Evolutionary conservation across 345 rosid species (phyloP).

Genomic region (Eucalyptus viminalis): DNA sequence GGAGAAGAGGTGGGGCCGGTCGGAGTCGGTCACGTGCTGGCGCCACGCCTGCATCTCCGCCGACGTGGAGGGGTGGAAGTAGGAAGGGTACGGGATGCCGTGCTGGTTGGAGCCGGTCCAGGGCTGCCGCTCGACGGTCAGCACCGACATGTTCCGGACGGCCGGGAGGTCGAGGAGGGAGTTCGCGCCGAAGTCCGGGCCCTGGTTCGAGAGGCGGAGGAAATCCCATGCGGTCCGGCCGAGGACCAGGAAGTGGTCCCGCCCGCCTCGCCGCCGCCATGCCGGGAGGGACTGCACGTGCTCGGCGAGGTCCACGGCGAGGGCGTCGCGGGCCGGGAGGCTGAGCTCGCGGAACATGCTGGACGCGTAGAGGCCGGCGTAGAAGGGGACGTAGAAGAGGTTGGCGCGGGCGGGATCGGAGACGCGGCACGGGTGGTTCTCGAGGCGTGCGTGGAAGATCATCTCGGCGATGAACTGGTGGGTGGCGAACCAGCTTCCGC

Average conservation of each 20-base stretch:
- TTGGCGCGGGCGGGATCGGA: constrained; percentile 21
- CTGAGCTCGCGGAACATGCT: constrained; percentile 32
- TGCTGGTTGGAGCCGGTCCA: constrained; percentile 26
- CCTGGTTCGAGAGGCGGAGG: constrained; percentile 15
- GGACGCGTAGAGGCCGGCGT: constrained; percentile 50
- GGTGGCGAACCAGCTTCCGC: constrained; percentile 33
- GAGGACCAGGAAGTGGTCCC: constrained; percentile 39
- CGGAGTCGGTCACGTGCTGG: background rate
- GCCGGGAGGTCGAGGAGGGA: constrained; percentile 24
- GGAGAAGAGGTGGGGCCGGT: constrained; percentile 32
- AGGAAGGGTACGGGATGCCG: constrained; percentile 53
- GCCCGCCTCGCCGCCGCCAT: constrained; percentile 27
- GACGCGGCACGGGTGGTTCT: constrained; percentile 46
- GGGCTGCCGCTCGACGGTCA: constrained; percentile 42
- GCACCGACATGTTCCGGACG: constrained; percentile 42
- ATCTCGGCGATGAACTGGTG: constrained; percentile 51
- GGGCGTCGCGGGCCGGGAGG: constrained; percentile 20
- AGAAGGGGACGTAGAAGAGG: constrained; percentile 45
- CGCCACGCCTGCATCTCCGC: constrained; percentile 31
- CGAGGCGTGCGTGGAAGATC: constrained; percentile 46
- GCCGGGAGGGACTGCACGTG: constrained; percentile 5
- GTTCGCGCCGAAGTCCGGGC: constrained; percentile 43
- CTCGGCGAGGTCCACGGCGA: constrained; percentile 19
- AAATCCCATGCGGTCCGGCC: constrained; percentile 67
- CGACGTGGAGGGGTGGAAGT: constrained; percentile 38